Conservation (phyloP, 306 rosid genomes). For the Trifolium dubium region DNA sequence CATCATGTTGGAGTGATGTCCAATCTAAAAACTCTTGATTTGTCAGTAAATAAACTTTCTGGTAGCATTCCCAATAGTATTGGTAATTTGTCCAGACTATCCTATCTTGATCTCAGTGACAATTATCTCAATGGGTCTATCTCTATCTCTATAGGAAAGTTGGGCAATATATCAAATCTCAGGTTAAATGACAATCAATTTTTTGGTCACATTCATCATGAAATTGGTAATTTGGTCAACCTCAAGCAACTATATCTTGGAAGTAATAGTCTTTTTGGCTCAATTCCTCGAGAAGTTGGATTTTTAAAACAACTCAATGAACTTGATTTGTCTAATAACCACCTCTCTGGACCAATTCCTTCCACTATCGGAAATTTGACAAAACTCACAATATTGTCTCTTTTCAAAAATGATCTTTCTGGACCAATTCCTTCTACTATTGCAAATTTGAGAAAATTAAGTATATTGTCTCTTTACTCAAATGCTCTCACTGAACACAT, state of each 20-base stretch:
- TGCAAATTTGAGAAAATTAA: neutral
- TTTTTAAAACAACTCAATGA: neutral
- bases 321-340: neutral
- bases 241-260: neutral
- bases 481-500: neutral
- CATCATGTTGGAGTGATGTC: neutral
- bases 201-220: neutral
- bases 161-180: neutral
- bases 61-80: slow-evolving; percentile 1
- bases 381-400: too few relatives aligned
- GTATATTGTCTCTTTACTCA: neutral
- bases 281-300: neutral
- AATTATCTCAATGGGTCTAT: neutral
- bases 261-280: neutral
- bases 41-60: neutral
- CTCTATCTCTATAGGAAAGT: neutral
- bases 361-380: too few relatives aligned
- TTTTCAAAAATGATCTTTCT: neutral
- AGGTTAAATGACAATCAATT: too few relatives aligned
- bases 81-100: neutral
- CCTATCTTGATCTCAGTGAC: neutral
- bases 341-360: neutral
- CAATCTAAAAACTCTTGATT: neutral
- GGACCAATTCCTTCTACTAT: neutral
- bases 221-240: neutral